These are phyloP conservation scores for Penicillium sp. DNA, from an alignment of 2,329 filamentous ascomycete genomes.

Conservation along the genomic window DNA sequence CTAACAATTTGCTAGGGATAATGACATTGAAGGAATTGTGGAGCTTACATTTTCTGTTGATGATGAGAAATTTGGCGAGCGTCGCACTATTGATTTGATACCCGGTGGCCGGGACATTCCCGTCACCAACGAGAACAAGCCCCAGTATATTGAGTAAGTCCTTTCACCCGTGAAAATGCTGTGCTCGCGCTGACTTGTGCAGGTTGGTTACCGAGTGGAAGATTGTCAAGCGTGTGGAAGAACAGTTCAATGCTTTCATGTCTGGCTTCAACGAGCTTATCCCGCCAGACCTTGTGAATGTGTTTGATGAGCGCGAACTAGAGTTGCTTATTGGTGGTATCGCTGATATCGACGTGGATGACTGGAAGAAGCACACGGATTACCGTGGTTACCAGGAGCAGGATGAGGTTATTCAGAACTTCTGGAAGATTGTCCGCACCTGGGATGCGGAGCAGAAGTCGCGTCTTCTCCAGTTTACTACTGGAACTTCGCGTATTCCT, in stretches of 20 bases:
- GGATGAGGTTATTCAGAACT: slow-evolving; percentile 96
- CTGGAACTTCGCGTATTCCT: slow-evolving; percentile 94
- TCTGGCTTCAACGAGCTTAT: slow-evolving; percentile 97
- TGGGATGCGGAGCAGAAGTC: slow-evolving; percentile 99
- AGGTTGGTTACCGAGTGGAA: slow-evolving; percentile 97
- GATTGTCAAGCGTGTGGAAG: slow-evolving; percentile 96
- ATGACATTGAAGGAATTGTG: slow-evolving; percentile 91
- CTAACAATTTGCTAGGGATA: slow-evolving; percentile 59
- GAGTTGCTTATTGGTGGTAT: slow-evolving; percentile 97
- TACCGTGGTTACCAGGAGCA: slow-evolving; percentile 98
- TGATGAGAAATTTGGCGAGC: slow-evolving; percentile 94
- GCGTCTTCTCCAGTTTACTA: slow-evolving; percentile 92
- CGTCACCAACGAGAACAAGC: slow-evolving; percentile 98
- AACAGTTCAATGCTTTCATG: slow-evolving; percentile 98
- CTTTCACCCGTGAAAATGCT: neutral
- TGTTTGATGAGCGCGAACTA: slow-evolving; percentile 96
- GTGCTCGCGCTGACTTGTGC: neutral
- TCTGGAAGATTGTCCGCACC: slow-evolving; percentile 92
- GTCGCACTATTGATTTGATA: slow-evolving; percentile 91
- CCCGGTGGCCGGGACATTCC: slow-evolving; percentile 87
- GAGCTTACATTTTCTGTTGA: slow-evolving; percentile 97
- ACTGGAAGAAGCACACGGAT: slow-evolving; percentile 99
- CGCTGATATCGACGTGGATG: slow-evolving; percentile 98
- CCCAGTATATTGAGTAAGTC: slow-evolving; percentile 89
- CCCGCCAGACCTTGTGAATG: slow-evolving; percentile 92